phyloP scores from a whole-genome alignment of 495 filamentous ascomycete species.

The Cetradonia linearis region DNA sequence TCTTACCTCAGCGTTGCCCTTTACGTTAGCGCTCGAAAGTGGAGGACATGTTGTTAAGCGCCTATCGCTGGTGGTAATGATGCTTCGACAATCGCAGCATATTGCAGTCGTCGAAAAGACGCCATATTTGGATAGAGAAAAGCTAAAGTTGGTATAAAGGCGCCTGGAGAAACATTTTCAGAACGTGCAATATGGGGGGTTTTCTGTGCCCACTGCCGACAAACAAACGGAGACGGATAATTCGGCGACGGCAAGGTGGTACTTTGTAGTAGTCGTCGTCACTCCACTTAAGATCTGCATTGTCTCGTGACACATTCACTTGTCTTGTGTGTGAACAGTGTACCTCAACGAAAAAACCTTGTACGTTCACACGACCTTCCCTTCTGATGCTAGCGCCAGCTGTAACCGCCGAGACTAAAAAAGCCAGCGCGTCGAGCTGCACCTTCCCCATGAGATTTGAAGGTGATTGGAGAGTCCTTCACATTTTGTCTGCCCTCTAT shows the following conservation, averaged over 20 bases:
- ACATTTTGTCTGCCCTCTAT: background rate
- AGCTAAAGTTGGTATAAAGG: background rate
- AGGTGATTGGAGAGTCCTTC: background rate
- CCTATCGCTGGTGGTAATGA: background rate
- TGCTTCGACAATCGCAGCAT: constrained; percentile 4
- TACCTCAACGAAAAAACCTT: background rate
- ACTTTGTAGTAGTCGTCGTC: background rate
- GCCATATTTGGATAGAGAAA: background rate
- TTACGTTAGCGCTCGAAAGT: background rate
- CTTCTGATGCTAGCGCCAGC: constrained; percentile 10
- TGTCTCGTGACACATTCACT: background rate
- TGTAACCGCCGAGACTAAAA: constrained; percentile 21
- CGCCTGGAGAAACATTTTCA: background rate
- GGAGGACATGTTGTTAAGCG: background rate
- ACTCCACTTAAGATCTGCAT: background rate
- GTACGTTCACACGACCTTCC: constrained; percentile 5
- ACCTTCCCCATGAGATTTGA: constrained; percentile 7
- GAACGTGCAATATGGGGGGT: background rate
- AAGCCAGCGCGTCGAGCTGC: constrained; percentile 13
- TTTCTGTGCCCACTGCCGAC: background rate
- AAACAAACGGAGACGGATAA: background rate
- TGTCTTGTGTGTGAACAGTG: background rate
- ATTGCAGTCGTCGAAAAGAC: background rate
- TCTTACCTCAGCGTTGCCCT: background rate
- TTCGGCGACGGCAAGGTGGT: background rate